A percentile compares a stretch with the other conserved stretches of the same genome.
Evolutionary conservation across 164 flowering plant genomes (phyloP).

Genomic region (Chimonanthus salicifolius): DNA sequence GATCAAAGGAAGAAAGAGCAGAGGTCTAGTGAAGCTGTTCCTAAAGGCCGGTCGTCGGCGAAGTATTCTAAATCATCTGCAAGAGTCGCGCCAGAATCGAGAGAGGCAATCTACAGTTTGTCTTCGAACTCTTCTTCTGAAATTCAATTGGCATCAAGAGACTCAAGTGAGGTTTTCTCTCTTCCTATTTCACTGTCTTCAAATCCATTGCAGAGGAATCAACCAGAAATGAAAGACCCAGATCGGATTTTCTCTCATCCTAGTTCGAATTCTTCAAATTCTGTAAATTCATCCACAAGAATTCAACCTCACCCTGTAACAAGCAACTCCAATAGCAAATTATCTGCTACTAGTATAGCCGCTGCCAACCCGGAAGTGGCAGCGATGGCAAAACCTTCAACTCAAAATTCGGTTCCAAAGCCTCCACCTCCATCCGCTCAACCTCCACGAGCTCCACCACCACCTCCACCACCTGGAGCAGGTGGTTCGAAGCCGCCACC

Average conservation of each 20-base stretch:
- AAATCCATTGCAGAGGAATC: not conserved
- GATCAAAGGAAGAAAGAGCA: not conserved
- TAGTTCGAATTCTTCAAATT: not conserved
- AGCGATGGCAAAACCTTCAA: slow-evolving; percentile 3
- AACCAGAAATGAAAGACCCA: not conserved
- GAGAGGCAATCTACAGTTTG: not conserved
- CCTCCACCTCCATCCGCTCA: slow-evolving; percentile 29
- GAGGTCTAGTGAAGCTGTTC: not conserved
- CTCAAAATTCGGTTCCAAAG: not conserved
- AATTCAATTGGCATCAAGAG: not conserved
- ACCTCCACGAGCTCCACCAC: slow-evolving; percentile 25
- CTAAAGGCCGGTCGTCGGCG: not conserved
- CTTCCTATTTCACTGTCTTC: not conserved
- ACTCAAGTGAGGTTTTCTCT: not conserved
- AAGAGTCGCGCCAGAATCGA: not conserved
- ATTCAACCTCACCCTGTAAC: not conserved
- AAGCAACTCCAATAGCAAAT: not conserved
- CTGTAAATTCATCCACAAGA: not conserved
- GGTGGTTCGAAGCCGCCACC: slow-evolving; percentile 35
- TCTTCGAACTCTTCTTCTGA: not conserved
- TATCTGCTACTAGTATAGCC: slow-evolving; percentile 1
- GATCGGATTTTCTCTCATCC: not conserved
- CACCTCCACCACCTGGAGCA: slow-evolving; percentile 31
- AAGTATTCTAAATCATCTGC: slow-evolving; percentile 6
- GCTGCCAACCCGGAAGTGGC: slow-evolving; percentile 19